Percentiles rank a stretch among this genome's conserved stretches.
Evolutionary conservation across 2,329 filamentous ascomycete species (phyloP).

Genomic region (Paraphoma chrysanthemicola): DNA sequence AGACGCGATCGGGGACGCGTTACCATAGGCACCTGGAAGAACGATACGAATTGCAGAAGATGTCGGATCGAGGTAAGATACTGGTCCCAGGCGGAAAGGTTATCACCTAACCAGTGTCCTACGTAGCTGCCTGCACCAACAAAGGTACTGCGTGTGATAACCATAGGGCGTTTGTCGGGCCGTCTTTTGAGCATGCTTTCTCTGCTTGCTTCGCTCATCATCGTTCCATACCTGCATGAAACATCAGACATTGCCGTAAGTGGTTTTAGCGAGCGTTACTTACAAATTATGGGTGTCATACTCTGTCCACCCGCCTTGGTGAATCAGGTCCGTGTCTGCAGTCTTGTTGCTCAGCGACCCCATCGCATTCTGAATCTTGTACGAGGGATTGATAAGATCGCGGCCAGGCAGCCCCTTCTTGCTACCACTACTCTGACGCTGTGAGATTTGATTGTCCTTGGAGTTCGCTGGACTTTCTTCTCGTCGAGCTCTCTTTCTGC

Average conservation of each 20-base stretch:
- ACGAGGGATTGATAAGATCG: slow-evolving; percentile 69
- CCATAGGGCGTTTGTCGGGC: slow-evolving; percentile 68
- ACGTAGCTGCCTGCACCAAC: slow-evolving; percentile 70
- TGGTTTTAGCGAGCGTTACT: slow-evolving; percentile 49
- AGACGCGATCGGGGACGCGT: not conserved
- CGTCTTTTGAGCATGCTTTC: slow-evolving; percentile 74
- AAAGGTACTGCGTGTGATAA: slow-evolving; percentile 81
- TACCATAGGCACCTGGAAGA: slow-evolving; percentile 56
- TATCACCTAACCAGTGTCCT: slow-evolving; percentile 67
- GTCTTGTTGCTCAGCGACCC: slow-evolving; percentile 55
- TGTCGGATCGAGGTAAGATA: slow-evolving; percentile 51
- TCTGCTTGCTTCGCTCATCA: slow-evolving; percentile 74
- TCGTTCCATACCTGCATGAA: slow-evolving; percentile 63
- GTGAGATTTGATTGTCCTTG: not conserved
- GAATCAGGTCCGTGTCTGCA: slow-evolving; percentile 70
- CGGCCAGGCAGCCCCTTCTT: slow-evolving; percentile 66
- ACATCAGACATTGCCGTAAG: not conserved
- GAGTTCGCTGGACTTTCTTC: not conserved
- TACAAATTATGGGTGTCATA: slow-evolving; percentile 79
- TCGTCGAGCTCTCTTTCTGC: not conserved
- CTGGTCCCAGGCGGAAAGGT: slow-evolving; percentile 52
- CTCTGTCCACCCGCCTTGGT: slow-evolving; percentile 70
- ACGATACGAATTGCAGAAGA: slow-evolving; percentile 53
- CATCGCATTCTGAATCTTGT: slow-evolving; percentile 68
- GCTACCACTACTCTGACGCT: slow-evolving; percentile 41